These are phyloP conservation scores for Aspergillus nidulans DNA, from an alignment of 495 filamentous ascomycete species.

Conservation along the genomic window DNA sequence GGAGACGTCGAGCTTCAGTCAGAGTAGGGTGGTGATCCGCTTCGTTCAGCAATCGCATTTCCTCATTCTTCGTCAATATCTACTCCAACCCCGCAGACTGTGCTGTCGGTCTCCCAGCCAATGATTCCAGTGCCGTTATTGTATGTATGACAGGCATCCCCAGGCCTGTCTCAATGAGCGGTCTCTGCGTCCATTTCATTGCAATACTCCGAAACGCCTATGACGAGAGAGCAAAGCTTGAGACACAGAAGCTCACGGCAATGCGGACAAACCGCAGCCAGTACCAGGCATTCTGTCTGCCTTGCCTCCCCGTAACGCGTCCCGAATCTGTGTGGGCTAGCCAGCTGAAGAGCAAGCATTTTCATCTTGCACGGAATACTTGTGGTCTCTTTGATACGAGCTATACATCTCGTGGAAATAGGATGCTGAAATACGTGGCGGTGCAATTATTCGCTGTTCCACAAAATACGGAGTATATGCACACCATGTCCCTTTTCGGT, in stretches of 20 bases:
- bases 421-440: neutral
- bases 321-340: neutral
- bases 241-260: neutral
- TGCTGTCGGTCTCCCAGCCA: neutral
- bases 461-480: neutral
- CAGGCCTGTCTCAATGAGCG: neutral
- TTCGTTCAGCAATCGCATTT: too few relatives aligned
- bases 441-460: neutral
- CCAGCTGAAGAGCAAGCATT: neutral
- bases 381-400: too few relatives aligned
- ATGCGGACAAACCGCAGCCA: neutral
- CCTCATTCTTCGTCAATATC: neutral
- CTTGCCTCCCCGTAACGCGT: neutral
- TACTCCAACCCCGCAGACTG: conserved; percentile 1
- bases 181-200: neutral
- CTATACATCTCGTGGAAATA: neutral
- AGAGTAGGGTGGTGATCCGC: too few relatives aligned
- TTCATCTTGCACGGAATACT: too few relatives aligned
- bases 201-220: neutral
- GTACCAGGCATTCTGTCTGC: neutral
- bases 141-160: neutral
- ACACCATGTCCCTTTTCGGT: neutral
- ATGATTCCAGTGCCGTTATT: neutral
- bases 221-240: neutral
- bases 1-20: too few relatives aligned